Conservation (phyloP, 352 stramenopile species). For the Phytopythium oedochilum region DNA sequence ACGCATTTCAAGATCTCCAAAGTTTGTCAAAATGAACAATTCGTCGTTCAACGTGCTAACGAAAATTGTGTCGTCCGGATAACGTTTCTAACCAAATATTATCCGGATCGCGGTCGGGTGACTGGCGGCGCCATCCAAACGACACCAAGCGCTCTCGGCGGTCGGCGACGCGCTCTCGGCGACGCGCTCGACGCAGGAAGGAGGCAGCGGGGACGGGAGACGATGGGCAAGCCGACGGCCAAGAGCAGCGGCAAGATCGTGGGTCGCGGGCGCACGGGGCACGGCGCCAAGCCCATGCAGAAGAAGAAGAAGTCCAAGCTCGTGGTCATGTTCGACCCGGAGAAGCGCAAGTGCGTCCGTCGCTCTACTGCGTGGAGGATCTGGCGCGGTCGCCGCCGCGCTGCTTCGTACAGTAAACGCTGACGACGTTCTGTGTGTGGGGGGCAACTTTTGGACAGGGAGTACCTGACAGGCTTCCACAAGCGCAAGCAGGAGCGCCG, state of each 20-base stretch:
- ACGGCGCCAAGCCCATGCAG: constrained; percentile 24
- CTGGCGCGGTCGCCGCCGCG: no score
- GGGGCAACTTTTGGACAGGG: no score
- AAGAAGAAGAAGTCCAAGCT: constrained; percentile 84
- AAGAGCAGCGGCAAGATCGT: constrained; percentile 22
- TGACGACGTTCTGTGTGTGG: no score
- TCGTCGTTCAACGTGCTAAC: no score
- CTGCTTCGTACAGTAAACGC: no score
- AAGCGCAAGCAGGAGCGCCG: constrained; percentile 86
- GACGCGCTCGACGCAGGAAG: not conserved
- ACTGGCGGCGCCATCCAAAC: not conserved
- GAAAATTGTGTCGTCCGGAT: no score
- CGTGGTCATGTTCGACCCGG: constrained; percentile 80
- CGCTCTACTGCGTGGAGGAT: no score
- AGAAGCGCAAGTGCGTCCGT: constrained; percentile 75
- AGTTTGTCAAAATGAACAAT: no score
- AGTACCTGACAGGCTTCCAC: constrained; percentile 85
- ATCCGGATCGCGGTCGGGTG: no score
- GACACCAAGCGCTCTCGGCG: not conserved
- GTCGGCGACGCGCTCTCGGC: not conserved
- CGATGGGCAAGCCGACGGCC: constrained; percentile 13
- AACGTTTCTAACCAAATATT: no score
- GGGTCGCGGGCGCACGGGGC: constrained; percentile 14
- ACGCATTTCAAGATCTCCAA: no score
- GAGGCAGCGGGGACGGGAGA: not conserved